Evolutionary conservation across 345 rosid genomes (phyloP).

Genomic region (Arabis alpina): DNA sequence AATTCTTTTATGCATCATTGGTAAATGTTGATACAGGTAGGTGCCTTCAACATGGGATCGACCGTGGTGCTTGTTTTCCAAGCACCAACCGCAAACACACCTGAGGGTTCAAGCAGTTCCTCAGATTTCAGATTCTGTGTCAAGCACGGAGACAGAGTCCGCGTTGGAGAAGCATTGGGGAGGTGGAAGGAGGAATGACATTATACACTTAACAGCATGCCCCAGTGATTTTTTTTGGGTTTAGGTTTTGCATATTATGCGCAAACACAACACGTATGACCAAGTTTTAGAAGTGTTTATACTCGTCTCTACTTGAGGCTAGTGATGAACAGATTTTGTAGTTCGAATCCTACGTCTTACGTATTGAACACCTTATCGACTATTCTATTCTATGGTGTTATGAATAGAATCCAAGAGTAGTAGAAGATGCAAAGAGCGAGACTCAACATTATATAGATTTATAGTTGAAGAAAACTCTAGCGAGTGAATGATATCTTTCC

Average conservation of each 20-base stretch:
- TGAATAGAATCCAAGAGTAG: not conserved
- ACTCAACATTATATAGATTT: not conserved
- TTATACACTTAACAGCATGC: slow-evolving; percentile 16
- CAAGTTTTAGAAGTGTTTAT: slow-evolving; percentile 2
- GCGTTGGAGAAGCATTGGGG: slow-evolving; percentile 80
- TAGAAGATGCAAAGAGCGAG: not conserved
- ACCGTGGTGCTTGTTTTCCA: slow-evolving; percentile 92
- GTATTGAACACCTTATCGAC: not conserved
- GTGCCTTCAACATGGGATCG: slow-evolving; percentile 91
- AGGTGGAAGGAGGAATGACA: slow-evolving; percentile 57
- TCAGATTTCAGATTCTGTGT: slow-evolving; percentile 68
- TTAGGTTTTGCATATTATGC: not conserved
- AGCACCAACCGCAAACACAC: slow-evolving; percentile 62
- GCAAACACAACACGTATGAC: slow-evolving; percentile 14
- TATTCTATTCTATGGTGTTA: not conserved
- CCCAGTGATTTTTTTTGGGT: not conserved
- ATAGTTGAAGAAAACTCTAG: not conserved
- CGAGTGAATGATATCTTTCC: not conserved
- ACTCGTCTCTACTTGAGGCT: slow-evolving; percentile 21
- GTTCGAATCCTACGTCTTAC: slow-evolving; percentile 1
- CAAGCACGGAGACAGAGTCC: slow-evolving; percentile 68
- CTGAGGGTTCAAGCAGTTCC: slow-evolving; percentile 41
- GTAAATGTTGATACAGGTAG: slow-evolving; percentile 54
- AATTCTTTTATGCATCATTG: not conserved
- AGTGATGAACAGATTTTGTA: slow-evolving; percentile 9